These are phyloP conservation scores for Neohortaea acidophila DNA, from an alignment of 495 filamentous ascomycete species.

Conservation along the genomic window DNA sequence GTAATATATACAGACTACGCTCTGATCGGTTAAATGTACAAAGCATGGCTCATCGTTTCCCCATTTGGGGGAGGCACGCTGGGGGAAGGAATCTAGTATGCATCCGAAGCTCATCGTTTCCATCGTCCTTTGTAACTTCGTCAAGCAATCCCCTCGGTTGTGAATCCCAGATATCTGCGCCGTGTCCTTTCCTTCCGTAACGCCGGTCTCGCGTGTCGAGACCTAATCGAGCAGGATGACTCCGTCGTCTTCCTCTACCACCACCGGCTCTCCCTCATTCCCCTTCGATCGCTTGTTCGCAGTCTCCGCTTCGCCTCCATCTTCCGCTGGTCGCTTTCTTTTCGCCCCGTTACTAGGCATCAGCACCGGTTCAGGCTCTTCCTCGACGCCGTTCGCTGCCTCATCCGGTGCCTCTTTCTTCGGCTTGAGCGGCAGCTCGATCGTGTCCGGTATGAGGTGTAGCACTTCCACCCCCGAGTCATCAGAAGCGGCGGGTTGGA, in stretches of 20 bases:
- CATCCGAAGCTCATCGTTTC: not conserved
- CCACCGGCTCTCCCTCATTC: constrained; percentile 1
- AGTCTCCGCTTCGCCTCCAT: constrained; percentile 7
- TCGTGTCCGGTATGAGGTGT: not conserved
- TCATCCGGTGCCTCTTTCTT: not conserved
- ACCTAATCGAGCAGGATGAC: constrained; percentile 12
- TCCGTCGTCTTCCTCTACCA: constrained; percentile 12
- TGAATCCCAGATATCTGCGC: not conserved
- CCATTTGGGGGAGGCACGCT: not conserved
- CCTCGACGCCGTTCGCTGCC: constrained; percentile 1
- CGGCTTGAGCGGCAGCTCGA: constrained; percentile 12
- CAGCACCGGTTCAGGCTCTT: not conserved
- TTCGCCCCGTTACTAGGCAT: constrained; percentile 1
- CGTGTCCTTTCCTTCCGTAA: not conserved
- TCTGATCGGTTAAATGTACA: not conserved
- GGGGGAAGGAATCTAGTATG: not conserved
- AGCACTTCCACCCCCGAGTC: not conserved
- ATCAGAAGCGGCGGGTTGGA: not conserved
- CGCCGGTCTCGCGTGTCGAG: not conserved
- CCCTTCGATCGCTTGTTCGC: constrained; percentile 11
- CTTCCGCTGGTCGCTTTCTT: constrained; percentile 13
- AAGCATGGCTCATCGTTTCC: too few species aligned
- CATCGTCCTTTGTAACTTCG: not conserved
- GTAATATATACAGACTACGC: not conserved
- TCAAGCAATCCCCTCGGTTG: not conserved